phyloP scores from a whole-genome alignment of 257 asterid genomes.

The Ilex asprella region DNA sequence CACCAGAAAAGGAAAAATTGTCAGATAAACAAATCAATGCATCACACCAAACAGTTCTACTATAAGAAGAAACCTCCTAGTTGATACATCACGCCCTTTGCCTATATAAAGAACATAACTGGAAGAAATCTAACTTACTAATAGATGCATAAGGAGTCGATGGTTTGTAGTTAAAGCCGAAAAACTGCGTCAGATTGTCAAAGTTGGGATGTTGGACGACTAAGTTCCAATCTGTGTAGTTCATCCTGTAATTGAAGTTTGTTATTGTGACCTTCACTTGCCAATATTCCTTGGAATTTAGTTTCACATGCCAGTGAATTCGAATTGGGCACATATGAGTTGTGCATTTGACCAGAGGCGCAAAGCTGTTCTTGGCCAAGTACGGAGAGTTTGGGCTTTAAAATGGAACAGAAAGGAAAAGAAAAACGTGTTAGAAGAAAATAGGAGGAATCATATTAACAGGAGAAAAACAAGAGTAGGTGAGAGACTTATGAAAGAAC shows the following conservation, averaged over 20 bases:
- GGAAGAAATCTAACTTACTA: conserved; percentile 6
- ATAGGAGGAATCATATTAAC: not conserved
- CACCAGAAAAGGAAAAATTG: not conserved
- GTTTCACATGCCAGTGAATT: conserved; percentile 25
- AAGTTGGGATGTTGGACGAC: conserved; percentile 25
- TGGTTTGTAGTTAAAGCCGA: conserved; percentile 22
- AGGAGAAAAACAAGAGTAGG: too few relatives aligned
- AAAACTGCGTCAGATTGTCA: conserved; percentile 14
- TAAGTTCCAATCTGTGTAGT: conserved; percentile 21
- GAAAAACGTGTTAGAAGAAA: not conserved
- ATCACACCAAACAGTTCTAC: too few relatives aligned
- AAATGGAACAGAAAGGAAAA: not conserved
- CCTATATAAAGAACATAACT: not conserved
- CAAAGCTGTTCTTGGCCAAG: conserved; percentile 7
- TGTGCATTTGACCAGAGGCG: conserved; percentile 23
- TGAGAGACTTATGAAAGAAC: not conserved
- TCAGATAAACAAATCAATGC: too few relatives aligned
- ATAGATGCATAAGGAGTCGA: conserved; percentile 17
- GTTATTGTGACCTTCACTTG: conserved; percentile 22
- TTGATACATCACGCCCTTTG: not conserved
- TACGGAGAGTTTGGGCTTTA: conserved; percentile 17
- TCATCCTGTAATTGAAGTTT: conserved; percentile 25
- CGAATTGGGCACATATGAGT: conserved; percentile 23
- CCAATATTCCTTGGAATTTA: conserved; percentile 22
- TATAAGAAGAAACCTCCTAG: too few relatives aligned